Conservation (phyloP, 495 filamentous ascomycete species). For the Daldinia vernicosa region DNA sequence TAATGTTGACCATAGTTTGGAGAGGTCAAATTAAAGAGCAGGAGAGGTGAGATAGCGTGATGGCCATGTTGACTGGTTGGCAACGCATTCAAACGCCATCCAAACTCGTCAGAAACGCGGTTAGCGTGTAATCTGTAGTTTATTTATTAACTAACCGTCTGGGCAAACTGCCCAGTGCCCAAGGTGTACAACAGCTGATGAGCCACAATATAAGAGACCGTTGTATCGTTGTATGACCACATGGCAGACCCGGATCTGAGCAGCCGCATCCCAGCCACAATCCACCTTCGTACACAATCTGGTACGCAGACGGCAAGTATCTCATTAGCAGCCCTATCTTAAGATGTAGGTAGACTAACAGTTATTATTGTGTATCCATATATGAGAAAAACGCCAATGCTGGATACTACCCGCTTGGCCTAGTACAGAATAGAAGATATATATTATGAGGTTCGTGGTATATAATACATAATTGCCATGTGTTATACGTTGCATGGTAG, state of each 20-base stretch:
- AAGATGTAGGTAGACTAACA: constrained; percentile 23
- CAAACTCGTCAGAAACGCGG: constrained; percentile 37
- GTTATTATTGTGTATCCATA: not conserved
- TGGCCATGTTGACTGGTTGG: constrained; percentile 31
- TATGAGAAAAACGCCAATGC: not conserved
- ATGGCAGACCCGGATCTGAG: constrained; percentile 34
- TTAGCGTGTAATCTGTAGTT: constrained; percentile 39
- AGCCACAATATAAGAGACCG: constrained; percentile 45
- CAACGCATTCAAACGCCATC: constrained; percentile 8
- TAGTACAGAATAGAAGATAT: constrained; percentile 10
- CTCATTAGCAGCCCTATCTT: constrained; percentile 32
- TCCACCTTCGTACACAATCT: constrained; percentile 7
- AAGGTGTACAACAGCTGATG: constrained; percentile 19
- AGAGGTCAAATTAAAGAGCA: constrained; percentile 35
- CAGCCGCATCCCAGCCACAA: constrained; percentile 42
- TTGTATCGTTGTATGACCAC: constrained; percentile 45
- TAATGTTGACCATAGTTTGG: constrained; percentile 22
- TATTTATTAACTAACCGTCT: constrained; percentile 39
- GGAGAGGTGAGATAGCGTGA: constrained; percentile 26
- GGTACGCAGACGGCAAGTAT: constrained; percentile 29
- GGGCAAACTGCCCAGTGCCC: constrained; percentile 12
- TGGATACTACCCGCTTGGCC: not conserved
- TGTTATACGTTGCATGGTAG: constrained; percentile 44
- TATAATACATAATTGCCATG: constrained; percentile 36
- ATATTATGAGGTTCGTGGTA: constrained; percentile 27